Evolutionary conservation across 768 basidiomycete species (phyloP), one percentile per base, ranked within the genome.

Genomic region (Coprinopsis marcescibilis): DNA sequence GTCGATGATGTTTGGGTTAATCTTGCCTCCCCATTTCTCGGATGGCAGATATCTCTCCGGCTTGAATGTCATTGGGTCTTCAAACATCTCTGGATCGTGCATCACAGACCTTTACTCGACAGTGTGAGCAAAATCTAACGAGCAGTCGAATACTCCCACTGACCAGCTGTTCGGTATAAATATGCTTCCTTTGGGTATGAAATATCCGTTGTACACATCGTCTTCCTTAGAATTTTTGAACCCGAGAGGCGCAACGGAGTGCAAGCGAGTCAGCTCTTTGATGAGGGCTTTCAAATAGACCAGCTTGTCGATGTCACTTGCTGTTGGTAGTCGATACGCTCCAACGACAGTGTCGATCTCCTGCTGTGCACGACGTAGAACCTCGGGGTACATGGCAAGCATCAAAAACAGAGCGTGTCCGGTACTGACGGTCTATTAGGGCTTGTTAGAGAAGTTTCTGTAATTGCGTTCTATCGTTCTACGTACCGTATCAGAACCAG

Each of bases 341-440:
- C 73, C 54, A 7, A 75, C 61, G 0, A 38, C 27, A 3, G 20
- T 11, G 50, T 75, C 73, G 13, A 76, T 55, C 52, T 76, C 72
- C 8, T 54, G 59, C 45, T 73, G 74, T 0, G 69, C 72, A 32
- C 54, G 63, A 15, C 43, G 50, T 48, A 65, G 66, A 14, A 57
- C 56, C 11, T 65, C 62, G 1, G 70, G 72, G 48, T 70, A 55
- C 11, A 65, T 47, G 4, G 65, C 55, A 65, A 75, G 68, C 2
- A 68, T 68, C 10, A 49, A 17, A 8, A 37, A 44, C 6, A 49
- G 33, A 11, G 25, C 48, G 24, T 43, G 32, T n/a, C 21, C 30
- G 3, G 40, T 23, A 32, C 40, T 27, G 23, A 43, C 30, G 4
- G 48, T 35, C 48, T 49, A 20, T 10, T 7, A 17, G 13, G 35